A percentile compares a stretch with the other conserved stretches of the same genome.
Evolutionary conservation across 2,329 filamentous ascomycete species (phyloP).

Genomic region (Aspergillus tanneri): DNA sequence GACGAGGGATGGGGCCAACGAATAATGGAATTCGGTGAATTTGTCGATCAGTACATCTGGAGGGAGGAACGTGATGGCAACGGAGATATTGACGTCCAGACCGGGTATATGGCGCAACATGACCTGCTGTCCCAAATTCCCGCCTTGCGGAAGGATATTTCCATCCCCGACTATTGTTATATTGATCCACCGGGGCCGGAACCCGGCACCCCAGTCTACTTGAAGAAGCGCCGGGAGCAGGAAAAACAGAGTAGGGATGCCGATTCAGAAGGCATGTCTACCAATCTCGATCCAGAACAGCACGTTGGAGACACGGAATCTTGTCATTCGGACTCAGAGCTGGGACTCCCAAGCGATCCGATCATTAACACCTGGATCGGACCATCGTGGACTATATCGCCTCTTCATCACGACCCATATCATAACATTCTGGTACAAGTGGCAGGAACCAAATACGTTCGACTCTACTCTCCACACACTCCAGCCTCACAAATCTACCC

Average conservation of each 20-base stretch:
- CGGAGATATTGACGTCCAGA: constrained; percentile 32
- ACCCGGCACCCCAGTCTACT: constrained; percentile 47
- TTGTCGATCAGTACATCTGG: constrained; percentile 63
- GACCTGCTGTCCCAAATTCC: constrained; percentile 83
- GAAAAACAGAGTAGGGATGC: constrained; percentile 14
- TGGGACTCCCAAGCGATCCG: constrained; percentile 49
- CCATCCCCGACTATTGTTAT: constrained; percentile 82
- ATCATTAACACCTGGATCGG: constrained; percentile 92
- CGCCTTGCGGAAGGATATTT: constrained; percentile 69
- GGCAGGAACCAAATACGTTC: constrained; percentile 86
- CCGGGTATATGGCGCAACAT: constrained; percentile 88
- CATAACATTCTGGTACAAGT: constrained; percentile 90
- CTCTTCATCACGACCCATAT: constrained; percentile 89
- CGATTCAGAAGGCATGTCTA: neutral
- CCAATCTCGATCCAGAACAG: neutral
- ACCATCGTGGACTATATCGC: constrained; percentile 81
- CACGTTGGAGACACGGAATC: constrained; percentile 6
- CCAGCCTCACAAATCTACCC: constrained; percentile 47
- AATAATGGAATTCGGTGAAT: constrained; percentile 71
- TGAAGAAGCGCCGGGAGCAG: constrained; percentile 35
- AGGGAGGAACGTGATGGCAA: constrained; percentile 16
- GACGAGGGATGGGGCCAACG: constrained; percentile 81
- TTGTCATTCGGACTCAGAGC: constrained; percentile 10
- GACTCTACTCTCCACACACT: constrained; percentile 72
- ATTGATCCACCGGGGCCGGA: constrained; percentile 61